Percentiles rank a stretch among this genome's conserved stretches.
Conservation (phyloP, 2,329 filamentous ascomycete genomes). For the Ophiosphaerella korrae region DNA sequence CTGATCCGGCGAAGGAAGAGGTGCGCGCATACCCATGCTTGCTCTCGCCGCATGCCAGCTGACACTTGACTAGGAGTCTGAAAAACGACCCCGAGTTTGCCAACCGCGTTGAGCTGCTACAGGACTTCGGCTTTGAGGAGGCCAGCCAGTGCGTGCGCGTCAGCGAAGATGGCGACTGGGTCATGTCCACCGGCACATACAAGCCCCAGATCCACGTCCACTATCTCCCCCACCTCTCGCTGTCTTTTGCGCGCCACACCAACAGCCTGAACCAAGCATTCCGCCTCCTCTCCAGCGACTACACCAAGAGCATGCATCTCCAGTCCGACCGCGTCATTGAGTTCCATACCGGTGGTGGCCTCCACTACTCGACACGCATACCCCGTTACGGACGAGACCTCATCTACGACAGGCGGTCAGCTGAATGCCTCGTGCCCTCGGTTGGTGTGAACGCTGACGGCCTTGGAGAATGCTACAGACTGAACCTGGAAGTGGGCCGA, state of each 20-base stretch:
- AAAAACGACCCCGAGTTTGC: conserved; percentile 93
- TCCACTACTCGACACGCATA: conserved; percentile 86
- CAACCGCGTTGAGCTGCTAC: conserved; percentile 89
- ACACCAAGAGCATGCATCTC: conserved; percentile 91
- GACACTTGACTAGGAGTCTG: conserved; percentile 59
- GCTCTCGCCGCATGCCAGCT: conserved; percentile 1
- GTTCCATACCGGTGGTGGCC: conserved; percentile 87
- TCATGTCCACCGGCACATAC: conserved; percentile 36
- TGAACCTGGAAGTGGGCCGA: conserved; percentile 88
- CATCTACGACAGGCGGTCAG: conserved; percentile 78
- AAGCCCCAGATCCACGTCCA: conserved; percentile 90
- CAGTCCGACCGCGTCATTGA: conserved; percentile 91
- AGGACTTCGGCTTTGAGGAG: conserved; percentile 98
- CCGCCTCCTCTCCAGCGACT: conserved; percentile 84
- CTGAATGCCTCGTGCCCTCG: conserved; percentile 84
- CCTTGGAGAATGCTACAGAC: conserved; percentile 86
- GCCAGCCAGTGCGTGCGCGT: conserved; percentile 88
- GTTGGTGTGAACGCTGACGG: conserved; percentile 87
- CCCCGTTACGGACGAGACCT: conserved; percentile 92
- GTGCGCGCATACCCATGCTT: conserved; percentile 46
- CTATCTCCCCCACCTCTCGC: conserved; percentile 86
- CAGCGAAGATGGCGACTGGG: conserved; percentile 95
- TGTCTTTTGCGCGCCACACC: conserved; percentile 94
- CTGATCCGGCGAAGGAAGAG: conserved; percentile 82
- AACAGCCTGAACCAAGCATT: conserved; percentile 91